These are phyloP conservation scores for Selaginella tamariscina DNA, from an alignment of 75 land plant species.

Conservation along the genomic window DNA sequence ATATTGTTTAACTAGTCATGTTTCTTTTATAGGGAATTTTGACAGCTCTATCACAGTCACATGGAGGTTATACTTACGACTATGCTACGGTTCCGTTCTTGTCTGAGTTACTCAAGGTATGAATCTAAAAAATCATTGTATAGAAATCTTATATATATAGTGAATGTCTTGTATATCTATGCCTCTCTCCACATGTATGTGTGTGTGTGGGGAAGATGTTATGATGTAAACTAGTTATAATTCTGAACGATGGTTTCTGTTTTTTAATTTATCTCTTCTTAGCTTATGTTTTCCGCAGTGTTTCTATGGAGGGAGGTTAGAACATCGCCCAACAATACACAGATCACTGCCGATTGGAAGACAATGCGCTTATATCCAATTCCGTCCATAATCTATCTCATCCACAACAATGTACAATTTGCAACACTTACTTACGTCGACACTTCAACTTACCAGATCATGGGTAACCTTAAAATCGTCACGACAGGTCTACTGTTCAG, in stretches of 20 bases:
- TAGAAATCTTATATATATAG: neutral
- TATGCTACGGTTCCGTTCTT: constrained; percentile 90
- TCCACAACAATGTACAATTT: constrained; percentile 13
- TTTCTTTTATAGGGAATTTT: constrained; percentile 60
- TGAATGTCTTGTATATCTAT: too few relatives aligned
- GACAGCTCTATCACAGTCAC: constrained; percentile 78
- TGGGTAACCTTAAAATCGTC: constrained; percentile 10
- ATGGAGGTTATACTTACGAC: constrained; percentile 70
- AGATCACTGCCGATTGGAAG: constrained; percentile 7
- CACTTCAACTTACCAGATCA: constrained; percentile 10
- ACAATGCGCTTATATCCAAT: neutral
- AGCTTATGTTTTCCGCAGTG: constrained; percentile 53
- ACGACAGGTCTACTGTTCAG: neutral
- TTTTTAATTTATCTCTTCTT: too few relatives aligned
- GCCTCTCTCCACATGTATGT: too few relatives aligned
- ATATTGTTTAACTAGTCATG: neutral
- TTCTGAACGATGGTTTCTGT: too few relatives aligned
- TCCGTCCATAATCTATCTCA: constrained; percentile 12
- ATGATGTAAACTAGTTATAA: too few relatives aligned
- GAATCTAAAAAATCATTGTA: neutral
- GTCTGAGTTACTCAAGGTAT: constrained; percentile 80
- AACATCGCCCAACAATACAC: neutral
- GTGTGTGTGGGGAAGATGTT: too few relatives aligned
- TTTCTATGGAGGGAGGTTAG: neutral
- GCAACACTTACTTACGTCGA: constrained; percentile 11